Evolutionary conservation across 352 stramenopile genomes (phyloP), one percentile per base, ranked within the genome.

Genomic region (Halophytophthora polymorphica): DNA sequence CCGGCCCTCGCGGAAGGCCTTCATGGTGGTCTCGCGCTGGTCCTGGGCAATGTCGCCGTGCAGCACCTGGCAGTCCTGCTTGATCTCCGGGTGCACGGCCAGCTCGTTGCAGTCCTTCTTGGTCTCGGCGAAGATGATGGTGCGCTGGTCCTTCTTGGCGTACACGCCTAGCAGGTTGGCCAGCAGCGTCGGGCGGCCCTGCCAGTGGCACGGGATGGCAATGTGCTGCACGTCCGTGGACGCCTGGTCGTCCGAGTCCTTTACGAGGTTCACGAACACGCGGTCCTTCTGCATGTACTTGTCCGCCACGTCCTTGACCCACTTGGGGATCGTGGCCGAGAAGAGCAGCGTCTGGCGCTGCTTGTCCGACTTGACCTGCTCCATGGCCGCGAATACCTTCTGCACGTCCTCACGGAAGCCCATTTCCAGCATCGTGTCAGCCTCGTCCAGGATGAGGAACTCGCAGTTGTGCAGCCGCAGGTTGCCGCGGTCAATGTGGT

Each of bases 31-130:
- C 67, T 99, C 96, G 62, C 97, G 95, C 79, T 99, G 96, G 56
- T 97, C 93, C 64, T 97, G 89, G 10, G 88, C 88, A 62, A 99
- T 98, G 73, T 99, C 97, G 40, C 97, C 97, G 73, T 99, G 97
- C 12, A 99, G 81, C 7, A 95, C 88, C 50, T 96, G 86, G 47
- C 68, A 77, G 40, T 95, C 83, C 42, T 86, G 82, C 65, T 91
- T 87, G 65, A 94, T 93, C 63, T 88, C 83, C 10, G 80, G 77
- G 66, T 96, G 84, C 43, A 96, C 86, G 21, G 83, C 74, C 2
- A 98, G 64, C 61, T 98, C 89, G 63, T 98, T 98, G 66, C 86
- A 96, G 53, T 97, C 86, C 66, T 96, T 96, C 83, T 98, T 98
- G 18, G 89, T 97, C 55, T 96, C 85, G 42, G 88, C 94, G 63